phyloP scores from a whole-genome alignment of 768 basidiomycete genomes.

The Mycena metata region DNA sequence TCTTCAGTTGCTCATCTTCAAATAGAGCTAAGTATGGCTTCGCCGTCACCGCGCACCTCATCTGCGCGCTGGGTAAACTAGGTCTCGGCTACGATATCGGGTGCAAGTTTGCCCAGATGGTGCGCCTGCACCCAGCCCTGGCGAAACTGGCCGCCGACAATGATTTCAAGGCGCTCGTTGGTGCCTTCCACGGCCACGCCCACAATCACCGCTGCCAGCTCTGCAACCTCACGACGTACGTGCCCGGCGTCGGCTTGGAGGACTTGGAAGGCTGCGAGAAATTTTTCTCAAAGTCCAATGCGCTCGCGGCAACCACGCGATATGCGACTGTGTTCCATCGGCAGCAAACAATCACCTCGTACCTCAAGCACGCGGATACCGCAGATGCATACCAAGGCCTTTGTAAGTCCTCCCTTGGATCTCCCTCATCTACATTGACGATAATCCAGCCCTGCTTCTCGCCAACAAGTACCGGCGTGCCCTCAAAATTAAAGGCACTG shows the following conservation, averaged over 20 bases:
- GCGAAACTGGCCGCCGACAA: neutral
- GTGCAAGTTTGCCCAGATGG: neutral
- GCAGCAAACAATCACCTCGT: conserved; percentile 21
- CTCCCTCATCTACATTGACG: neutral
- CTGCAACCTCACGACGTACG: conserved; percentile 27
- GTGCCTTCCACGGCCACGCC: conserved; percentile 16
- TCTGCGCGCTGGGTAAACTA: conserved; percentile 11
- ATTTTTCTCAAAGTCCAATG: conserved; percentile 35
- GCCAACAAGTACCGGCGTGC: conserved; percentile 21
- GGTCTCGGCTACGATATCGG: neutral
- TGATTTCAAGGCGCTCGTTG: neutral
- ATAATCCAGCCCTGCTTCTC: neutral
- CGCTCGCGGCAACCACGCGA: conserved; percentile 26
- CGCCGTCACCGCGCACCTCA: neutral
- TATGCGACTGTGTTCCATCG: conserved; percentile 31
- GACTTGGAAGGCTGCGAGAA: conserved; percentile 33
- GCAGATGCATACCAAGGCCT: conserved; percentile 22
- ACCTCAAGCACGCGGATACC: conserved; percentile 9
- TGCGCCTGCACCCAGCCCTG: neutral
- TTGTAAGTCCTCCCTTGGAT: conserved; percentile 23
- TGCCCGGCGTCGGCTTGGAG: conserved; percentile 32
- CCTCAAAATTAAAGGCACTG: conserved; percentile 15
- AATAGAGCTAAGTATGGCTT: neutral
- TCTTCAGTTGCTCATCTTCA: too few relatives aligned
- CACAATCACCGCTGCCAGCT: conserved; percentile 14